These are phyloP conservation scores for Kluyveromyces marxianus DNA, from an alignment of 1,139 yeast genomes.

Conservation along the genomic window DNA sequence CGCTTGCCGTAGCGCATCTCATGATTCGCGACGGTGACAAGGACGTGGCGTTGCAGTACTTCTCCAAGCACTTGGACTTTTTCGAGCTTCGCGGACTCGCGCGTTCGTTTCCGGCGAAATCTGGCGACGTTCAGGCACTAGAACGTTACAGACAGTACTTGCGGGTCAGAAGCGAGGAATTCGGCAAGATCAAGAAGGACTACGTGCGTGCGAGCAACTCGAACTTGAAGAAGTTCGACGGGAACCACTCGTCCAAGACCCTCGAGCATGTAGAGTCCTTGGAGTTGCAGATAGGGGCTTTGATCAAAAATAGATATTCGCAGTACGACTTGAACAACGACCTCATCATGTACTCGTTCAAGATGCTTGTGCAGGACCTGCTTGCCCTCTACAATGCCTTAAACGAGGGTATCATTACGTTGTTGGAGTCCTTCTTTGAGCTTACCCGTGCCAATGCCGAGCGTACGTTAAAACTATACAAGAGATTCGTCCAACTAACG, in stretches of 20 bases:
- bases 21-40: constrained; percentile 63
- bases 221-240: constrained; percentile 46
- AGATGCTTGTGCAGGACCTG: constrained; percentile 80
- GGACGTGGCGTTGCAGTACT: constrained; percentile 59
- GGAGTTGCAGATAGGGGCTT: constrained; percentile 68
- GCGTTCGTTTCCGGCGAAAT: constrained; percentile 28
- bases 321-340: constrained; percentile 71
- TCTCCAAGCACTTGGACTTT: constrained; percentile 52
- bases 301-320: constrained; percentile 66
- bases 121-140: constrained; percentile 54
- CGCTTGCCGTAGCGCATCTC: constrained; percentile 76
- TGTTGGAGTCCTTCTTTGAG: constrained; percentile 90
- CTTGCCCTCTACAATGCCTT: constrained; percentile 77
- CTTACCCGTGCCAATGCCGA: constrained; percentile 82
- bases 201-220: constrained; percentile 66
- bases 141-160: constrained; percentile 68
- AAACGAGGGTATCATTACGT: constrained; percentile 90
- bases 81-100: constrained; percentile 34
- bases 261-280: constrained; percentile 76
- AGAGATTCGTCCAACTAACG: constrained; percentile 78
- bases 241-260: constrained; percentile 70
- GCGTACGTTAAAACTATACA: constrained; percentile 76
- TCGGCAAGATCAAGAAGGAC: constrained; percentile 55
- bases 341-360: constrained; percentile 72
- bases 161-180: constrained; percentile 62